A percentile compares a stretch with the other conserved stretches of the same genome.
phyloP scores from a whole-genome alignment of 1,139 yeast genomes.

The Lodderomyces parapsilosis region DNA sequence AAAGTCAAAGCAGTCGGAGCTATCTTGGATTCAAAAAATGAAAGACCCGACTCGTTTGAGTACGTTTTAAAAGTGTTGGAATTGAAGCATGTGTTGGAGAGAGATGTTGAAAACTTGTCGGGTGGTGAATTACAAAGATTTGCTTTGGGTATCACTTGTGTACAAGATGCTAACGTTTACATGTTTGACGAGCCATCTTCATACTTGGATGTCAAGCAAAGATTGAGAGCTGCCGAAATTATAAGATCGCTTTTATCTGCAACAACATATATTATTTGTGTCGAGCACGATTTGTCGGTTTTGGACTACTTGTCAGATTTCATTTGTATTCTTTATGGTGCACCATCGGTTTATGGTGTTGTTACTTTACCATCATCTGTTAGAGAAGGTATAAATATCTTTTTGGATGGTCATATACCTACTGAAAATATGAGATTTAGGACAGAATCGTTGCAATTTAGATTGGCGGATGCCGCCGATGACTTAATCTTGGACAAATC shows the following conservation, averaged over 20 bases:
- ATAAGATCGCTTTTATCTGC: conserved; percentile 81
- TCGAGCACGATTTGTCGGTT: conserved; percentile 97
- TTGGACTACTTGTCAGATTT: conserved; percentile 94
- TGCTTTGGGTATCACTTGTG: conserved; percentile 96
- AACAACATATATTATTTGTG: conserved; percentile 85
- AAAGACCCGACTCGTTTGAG: conserved; percentile 60
- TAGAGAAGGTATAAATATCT: conserved; percentile 97
- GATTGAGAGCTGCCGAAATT: conserved; percentile 94
- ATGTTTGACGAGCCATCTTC: conserved; percentile 99
- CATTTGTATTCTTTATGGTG: conserved; percentile 95
- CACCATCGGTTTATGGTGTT: conserved; percentile 97
- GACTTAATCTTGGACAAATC: conserved; percentile 74
- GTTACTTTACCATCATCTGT: conserved; percentile 94
- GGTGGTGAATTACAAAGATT: conserved; percentile 99
- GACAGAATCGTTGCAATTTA: conserved; percentile 90
- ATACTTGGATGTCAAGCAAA: conserved; percentile 95
- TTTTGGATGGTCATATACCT: conserved; percentile 96
- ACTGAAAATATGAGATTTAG: conserved; percentile 96
- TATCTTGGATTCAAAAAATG: conserved; percentile 70
- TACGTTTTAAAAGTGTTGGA: conserved; percentile 69
- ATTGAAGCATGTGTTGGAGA: conserved; percentile 66
- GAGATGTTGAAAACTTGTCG: conserved; percentile 86
- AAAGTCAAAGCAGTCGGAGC: conserved; percentile 87
- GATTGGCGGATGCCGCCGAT: conserved; percentile 90
- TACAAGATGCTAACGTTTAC: conserved; percentile 90